Percentiles rank a stretch among this genome's conserved stretches.
Evolutionary conservation across 139 green algal genomes (phyloP).

Genomic region (Asterochloris erici): DNA sequence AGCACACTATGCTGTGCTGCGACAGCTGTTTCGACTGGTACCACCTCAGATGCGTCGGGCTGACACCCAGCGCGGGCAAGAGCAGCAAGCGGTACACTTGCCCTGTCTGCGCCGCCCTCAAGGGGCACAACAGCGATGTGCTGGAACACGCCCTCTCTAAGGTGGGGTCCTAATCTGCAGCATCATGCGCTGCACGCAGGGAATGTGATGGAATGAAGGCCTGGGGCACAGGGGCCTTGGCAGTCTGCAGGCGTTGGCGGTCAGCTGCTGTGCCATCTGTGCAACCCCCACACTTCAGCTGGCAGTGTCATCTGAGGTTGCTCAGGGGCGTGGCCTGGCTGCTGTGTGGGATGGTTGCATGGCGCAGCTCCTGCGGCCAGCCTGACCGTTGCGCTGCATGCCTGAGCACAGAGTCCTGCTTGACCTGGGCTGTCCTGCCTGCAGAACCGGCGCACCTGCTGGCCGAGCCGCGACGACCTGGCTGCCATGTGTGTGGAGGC

Average conservation of each 20-base stretch:
- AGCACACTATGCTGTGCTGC: slow-evolving; percentile 57
- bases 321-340: too few relatives aligned
- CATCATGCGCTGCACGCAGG: too few relatives aligned
- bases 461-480: slow-evolving; percentile 29
- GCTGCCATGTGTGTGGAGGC: slow-evolving; percentile 36
- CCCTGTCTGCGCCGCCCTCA: slow-evolving; percentile 57
- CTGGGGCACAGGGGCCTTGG: too few relatives aligned
- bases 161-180: neutral
- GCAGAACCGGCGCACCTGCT: slow-evolving; percentile 18
- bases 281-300: too few relatives aligned
- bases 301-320: too few relatives aligned
- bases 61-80: slow-evolving; percentile 30
- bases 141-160: slow-evolving; percentile 19
- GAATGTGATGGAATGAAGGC: too few relatives aligned
- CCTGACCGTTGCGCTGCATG: neutral
- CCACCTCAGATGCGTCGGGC: slow-evolving; percentile 61
- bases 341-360: too few relatives aligned
- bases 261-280: too few relatives aligned
- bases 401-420: neutral
- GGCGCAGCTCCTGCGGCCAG: neutral
- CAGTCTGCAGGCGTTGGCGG: too few relatives aligned
- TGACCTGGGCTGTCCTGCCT: neutral
- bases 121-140: slow-evolving; percentile 15
- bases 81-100: slow-evolving; percentile 48
- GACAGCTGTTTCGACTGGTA: slow-evolving; percentile 71